These are phyloP conservation scores for Croton laevigatus DNA, from an alignment of 441 rosid species.

Conservation along the genomic window DNA sequence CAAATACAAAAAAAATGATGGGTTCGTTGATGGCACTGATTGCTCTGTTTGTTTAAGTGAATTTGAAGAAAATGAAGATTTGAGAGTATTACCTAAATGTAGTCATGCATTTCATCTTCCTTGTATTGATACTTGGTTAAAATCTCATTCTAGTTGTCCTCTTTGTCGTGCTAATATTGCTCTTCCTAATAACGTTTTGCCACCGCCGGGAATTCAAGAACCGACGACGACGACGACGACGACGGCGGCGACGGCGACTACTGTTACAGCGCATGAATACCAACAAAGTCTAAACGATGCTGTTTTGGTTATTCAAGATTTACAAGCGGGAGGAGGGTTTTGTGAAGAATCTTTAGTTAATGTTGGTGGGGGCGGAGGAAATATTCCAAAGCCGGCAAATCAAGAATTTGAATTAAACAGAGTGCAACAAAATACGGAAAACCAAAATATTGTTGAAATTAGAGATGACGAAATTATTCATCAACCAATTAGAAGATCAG, in stretches of 20 bases:
- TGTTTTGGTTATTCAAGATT: conserved; percentile 38
- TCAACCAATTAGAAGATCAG: conserved; percentile 45
- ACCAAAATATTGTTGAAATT: background rate
- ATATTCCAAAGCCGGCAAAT: conserved; percentile 26
- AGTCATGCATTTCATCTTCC: conserved; percentile 83
- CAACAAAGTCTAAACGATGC: conserved; percentile 23
- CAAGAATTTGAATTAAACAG: background rate
- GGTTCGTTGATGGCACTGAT: conserved; percentile 52
- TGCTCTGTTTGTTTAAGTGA: conserved; percentile 80
- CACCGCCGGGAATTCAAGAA: background rate
- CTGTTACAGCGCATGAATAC: conserved; percentile 21
- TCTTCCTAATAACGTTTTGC: conserved; percentile 8
- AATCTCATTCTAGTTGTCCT: conserved; percentile 78
- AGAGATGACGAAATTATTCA: conserved; percentile 17
- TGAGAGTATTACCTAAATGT: conserved; percentile 68
- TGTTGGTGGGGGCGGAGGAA: background rate
- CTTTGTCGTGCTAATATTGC: conserved; percentile 67
- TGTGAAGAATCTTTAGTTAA: conserved; percentile 21
- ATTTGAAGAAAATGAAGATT: conserved; percentile 64
- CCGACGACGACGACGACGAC: too few relatives aligned
- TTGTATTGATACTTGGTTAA: conserved; percentile 85
- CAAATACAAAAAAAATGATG: conserved; percentile 51
- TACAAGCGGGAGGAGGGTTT: conserved; percentile 11
- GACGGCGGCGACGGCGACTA: too few relatives aligned
- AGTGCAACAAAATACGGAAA: background rate